Evolutionary conservation across 805 yeast species (phyloP), one percentile per base, ranked within the genome.

Genomic region (Lachancea sp.): DNA sequence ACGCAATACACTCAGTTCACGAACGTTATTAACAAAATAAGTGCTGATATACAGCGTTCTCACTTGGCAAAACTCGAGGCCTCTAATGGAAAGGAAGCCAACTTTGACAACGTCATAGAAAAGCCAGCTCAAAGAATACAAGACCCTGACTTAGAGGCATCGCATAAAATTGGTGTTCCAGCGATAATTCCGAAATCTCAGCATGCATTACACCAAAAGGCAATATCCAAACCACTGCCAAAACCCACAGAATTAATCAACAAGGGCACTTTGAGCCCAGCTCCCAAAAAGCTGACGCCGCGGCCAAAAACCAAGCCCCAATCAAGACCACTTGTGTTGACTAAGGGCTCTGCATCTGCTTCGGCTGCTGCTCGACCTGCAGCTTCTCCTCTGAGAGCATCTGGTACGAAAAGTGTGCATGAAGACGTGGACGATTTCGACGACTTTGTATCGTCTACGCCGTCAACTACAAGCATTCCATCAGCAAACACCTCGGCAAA

Each of bases 21-120:
- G 39, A 58, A 54, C 2, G 61, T 63, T 0, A 71, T 78, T 15
- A 71, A 72, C 36, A 59, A 56, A 15, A 66, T 77, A 15, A 59
- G 78, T 0, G 61, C 54, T 18, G 60, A 60, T 11, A 67, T 80
- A n/a, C 81, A 78, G 56, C 51, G 51, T 12, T 61, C 62, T 34
- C 79, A 75, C 36, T 42, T 63, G 30, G 56, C 59, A 29, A 68
- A 62, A 42, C 54, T 73, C 30, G 50, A 50, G 12, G 56, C 59
- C 38, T 54, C 60, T 30, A 55, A 45, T 18, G 58, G 53, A 25
- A 60, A 57, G 15, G 51, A 52, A 35, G 25, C 47, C 13, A 40
- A 41, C 25, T 59, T 63, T 43, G 54, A 51, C 15, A 53, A 53
- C 16, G 55, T 59, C 17, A 55, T 61, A 17, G 56, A 52, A 11